These are phyloP conservation scores for Periconia sp. DNA, from an alignment of 2,329 filamentous ascomycete genomes.

Conservation along the genomic window DNA sequence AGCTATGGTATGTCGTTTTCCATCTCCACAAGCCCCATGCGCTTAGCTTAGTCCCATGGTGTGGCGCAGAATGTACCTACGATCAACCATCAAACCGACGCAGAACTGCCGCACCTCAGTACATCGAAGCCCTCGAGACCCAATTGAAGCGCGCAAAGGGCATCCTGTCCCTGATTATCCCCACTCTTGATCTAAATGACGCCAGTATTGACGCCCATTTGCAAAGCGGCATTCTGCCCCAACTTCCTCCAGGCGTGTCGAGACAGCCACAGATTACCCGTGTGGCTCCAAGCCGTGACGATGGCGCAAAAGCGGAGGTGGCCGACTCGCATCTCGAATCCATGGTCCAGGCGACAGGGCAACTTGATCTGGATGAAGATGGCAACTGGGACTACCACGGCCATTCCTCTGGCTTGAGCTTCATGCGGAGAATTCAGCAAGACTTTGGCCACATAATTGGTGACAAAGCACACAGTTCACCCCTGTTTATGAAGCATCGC, in stretches of 20 bases:
- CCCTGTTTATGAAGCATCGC: slow-evolving; percentile 46
- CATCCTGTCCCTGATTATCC: slow-evolving; percentile 76
- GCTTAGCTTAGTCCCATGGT: slow-evolving; percentile 8
- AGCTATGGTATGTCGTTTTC: slow-evolving; percentile 73
- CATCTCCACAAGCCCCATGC: neutral
- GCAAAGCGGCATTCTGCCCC: slow-evolving; percentile 63
- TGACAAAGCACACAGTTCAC: slow-evolving; percentile 32
- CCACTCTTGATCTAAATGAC: slow-evolving; percentile 82
- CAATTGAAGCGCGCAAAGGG: slow-evolving; percentile 81
- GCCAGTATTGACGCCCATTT: slow-evolving; percentile 77
- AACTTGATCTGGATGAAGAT: slow-evolving; percentile 86
- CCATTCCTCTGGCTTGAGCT: slow-evolving; percentile 87
- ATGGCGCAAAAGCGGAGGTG: slow-evolving; percentile 27
- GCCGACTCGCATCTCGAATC: slow-evolving; percentile 75
- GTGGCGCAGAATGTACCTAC: slow-evolving; percentile 78
- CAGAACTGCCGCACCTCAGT: slow-evolving; percentile 87
- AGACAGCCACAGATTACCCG: slow-evolving; percentile 27
- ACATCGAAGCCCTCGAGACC: slow-evolving; percentile 85
- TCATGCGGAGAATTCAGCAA: slow-evolving; percentile 82
- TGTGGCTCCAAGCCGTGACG: slow-evolving; percentile 20
- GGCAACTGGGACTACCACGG: slow-evolving; percentile 96
- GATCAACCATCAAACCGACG: slow-evolving; percentile 91
- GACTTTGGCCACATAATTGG: slow-evolving; percentile 80
- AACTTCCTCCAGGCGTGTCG: slow-evolving; percentile 33
- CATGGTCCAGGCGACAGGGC: slow-evolving; percentile 92